Percentiles rank a stretch among this genome's conserved stretches.
These are phyloP conservation scores for Cubamyces lactineus DNA, from an alignment of 768 basidiomycete genomes.

Conservation along the genomic window DNA sequence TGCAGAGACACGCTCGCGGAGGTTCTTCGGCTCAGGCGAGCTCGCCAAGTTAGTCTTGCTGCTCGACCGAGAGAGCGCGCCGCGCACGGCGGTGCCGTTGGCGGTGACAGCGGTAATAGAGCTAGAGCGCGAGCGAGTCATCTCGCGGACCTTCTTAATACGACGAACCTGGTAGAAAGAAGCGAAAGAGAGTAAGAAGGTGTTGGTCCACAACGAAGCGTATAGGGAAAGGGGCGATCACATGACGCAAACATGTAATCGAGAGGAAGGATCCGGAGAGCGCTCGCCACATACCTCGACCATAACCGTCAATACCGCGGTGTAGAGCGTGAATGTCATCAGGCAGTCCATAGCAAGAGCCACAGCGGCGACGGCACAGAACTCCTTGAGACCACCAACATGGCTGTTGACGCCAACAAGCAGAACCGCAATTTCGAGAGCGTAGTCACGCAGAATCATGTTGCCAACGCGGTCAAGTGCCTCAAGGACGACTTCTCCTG, in stretches of 20 bases:
- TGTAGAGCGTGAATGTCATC: slow-evolving; percentile 87
- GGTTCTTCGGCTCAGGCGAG: slow-evolving; percentile 24
- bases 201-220: background rate
- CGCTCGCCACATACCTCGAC: slow-evolving; percentile 68
- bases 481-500: slow-evolving; percentile 83
- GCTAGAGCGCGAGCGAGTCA: slow-evolving; percentile 43
- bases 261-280: slow-evolving; percentile 9
- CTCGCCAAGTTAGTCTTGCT: slow-evolving; percentile 13
- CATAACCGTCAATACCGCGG: slow-evolving; percentile 90
- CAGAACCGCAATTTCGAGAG: slow-evolving; percentile 89
- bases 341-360: slow-evolving; percentile 85
- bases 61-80: slow-evolving; percentile 31
- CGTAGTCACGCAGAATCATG: slow-evolving; percentile 89
- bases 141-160: slow-evolving; percentile 62
- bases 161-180: slow-evolving; percentile 58
- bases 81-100: slow-evolving; percentile 30
- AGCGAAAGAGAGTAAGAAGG: background rate
- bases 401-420: slow-evolving; percentile 83
- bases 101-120: slow-evolving; percentile 28
- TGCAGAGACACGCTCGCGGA: slow-evolving; percentile 34
- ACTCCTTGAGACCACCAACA: slow-evolving; percentile 89
- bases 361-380: slow-evolving; percentile 93
- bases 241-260: slow-evolving; percentile 7
- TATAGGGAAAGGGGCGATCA: background rate
- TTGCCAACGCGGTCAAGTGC: slow-evolving; percentile 79